phyloP scores from a whole-genome alignment of 2,329 filamentous ascomycete genomes.

The Ampelomyces quisqualis region DNA sequence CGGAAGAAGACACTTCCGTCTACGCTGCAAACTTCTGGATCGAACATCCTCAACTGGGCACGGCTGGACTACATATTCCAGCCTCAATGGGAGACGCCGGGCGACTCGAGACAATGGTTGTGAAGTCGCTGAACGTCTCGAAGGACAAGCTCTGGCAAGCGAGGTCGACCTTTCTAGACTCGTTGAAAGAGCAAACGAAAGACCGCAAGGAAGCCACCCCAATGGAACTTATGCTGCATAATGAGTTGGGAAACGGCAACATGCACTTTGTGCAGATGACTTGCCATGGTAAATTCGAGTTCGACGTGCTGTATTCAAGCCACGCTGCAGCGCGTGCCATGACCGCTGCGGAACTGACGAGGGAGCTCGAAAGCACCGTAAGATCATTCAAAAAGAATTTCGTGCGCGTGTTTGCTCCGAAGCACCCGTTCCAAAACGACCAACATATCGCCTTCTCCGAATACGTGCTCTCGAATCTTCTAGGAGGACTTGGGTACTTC shows the following conservation, averaged over 20 bases:
- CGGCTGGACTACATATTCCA: slow-evolving; percentile 73
- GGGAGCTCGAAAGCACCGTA: slow-evolving; percentile 64
- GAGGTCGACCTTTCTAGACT: slow-evolving; percentile 57
- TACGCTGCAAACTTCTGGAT: slow-evolving; percentile 69
- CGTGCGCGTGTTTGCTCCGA: slow-evolving; percentile 65
- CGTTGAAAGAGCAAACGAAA: slow-evolving; percentile 61
- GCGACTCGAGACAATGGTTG: slow-evolving; percentile 64
- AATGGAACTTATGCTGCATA: slow-evolving; percentile 53
- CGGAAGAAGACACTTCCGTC: slow-evolving; percentile 50
- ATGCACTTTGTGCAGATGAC: slow-evolving; percentile 85
- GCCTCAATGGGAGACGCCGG: slow-evolving; percentile 59
- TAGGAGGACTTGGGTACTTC: slow-evolving; percentile 93
- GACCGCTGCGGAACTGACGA: slow-evolving; percentile 63
- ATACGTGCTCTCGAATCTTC: slow-evolving; percentile 85
- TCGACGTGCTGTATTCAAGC: slow-evolving; percentile 86
- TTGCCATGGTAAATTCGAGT: slow-evolving; percentile 83
- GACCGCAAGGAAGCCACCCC: slow-evolving; percentile 13
- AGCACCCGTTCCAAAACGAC: slow-evolving; percentile 71
- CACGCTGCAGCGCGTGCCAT: slow-evolving; percentile 60
- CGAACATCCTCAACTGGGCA: slow-evolving; percentile 67
- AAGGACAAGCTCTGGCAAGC: slow-evolving; percentile 75
- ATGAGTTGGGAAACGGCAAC: slow-evolving; percentile 70
- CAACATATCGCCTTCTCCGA: slow-evolving; percentile 76
- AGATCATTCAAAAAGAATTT: slow-evolving; percentile 72
- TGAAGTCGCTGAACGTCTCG: slow-evolving; percentile 66